Base-by-base conservation (phyloP, 805 yeast species). In the Hanseniaspora taiwanica region DNA sequence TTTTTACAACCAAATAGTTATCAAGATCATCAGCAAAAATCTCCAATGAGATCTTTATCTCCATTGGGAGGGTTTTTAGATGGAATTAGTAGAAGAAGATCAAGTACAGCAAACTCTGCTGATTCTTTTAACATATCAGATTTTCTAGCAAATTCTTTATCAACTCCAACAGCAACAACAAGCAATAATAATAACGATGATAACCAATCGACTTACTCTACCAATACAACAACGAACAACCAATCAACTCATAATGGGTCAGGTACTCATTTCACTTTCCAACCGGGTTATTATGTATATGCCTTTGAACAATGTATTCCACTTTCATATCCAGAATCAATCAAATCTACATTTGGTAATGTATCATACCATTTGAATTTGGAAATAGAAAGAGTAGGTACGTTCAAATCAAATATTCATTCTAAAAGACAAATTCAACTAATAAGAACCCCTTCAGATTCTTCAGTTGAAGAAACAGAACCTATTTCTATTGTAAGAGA, bases 251-350 rank as follows among this genome's bases (percentile, higher is more conserved):
- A 27, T 9, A 38, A 41, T 45, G 48, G 48, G 44, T 24, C 50
- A 38, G 52, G 49, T 38, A 40, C 24, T n/a, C 47, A 61, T 49
- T 69, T 68, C 37, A 58, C 63, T 3, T 87, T 89, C 49, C 65
- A 70, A 18, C 85, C 94, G 0, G 98, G 97, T 17, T 96, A 87
- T 52, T 91, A 91, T 54, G 70, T 85, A 36, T 91, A 89, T 64
- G 81, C 84, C 44, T 89, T 91, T 58, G 98, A 91, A 58, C 83
- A 86, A 43, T 79, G 93, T 5, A 67, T 91, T 21, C 89, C 83
- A 5, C 72, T 87, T 9, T 74, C 81, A 12, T 66, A 78, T 21
- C 96, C 96, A 0, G 98, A 91, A 56, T 54, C 94, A 0, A 70
- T 81, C 3, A 62, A 64, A 27, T 84, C 84, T 12, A 76, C 86